phyloP scores from a whole-genome alignment of 768 basidiomycete genomes.

The Scleroderma citrinum region DNA sequence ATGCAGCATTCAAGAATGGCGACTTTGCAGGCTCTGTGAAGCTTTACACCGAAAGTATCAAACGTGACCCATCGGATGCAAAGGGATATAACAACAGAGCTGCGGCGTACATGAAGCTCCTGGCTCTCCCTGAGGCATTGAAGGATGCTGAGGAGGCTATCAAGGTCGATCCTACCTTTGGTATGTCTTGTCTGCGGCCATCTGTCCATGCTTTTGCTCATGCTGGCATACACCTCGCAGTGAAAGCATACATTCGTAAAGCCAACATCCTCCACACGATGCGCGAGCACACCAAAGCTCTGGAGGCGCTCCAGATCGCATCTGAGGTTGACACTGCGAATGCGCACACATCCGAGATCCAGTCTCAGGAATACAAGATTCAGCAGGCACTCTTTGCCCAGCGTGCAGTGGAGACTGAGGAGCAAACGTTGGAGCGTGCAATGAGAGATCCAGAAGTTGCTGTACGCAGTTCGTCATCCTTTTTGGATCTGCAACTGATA shows the following conservation, averaged over 20 bases:
- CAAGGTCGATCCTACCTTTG: conserved; percentile 81
- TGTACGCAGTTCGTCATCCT: conserved; percentile 39
- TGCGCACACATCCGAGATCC: conserved; percentile 82
- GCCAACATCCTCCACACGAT: conserved; percentile 78
- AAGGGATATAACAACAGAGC: conserved; percentile 97
- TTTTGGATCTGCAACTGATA: conserved; percentile 2
- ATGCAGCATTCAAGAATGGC: conserved; percentile 84
- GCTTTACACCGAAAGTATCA: conserved; percentile 92
- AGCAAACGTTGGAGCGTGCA: conserved; percentile 87
- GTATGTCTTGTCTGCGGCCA: conserved; percentile 33
- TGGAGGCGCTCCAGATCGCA: conserved; percentile 78
- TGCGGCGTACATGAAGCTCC: conserved; percentile 94
- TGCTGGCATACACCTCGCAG: conserved; percentile 21
- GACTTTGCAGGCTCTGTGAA: conserved; percentile 91
- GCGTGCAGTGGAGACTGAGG: conserved; percentile 81
- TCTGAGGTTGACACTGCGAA: conserved; percentile 70
- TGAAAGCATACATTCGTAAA: conserved; percentile 96
- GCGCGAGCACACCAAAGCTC: conserved; percentile 86
- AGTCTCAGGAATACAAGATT: conserved; percentile 72
- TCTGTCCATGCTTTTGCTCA: not conserved
- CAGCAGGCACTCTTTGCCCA: conserved; percentile 75
- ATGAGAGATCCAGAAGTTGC: conserved; percentile 98
- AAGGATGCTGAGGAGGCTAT: conserved; percentile 95
- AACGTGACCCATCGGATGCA: conserved; percentile 86
- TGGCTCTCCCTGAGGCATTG: conserved; percentile 89